Conservation (phyloP, 73 alveolate species). For the Stentor roeselii region DNA sequence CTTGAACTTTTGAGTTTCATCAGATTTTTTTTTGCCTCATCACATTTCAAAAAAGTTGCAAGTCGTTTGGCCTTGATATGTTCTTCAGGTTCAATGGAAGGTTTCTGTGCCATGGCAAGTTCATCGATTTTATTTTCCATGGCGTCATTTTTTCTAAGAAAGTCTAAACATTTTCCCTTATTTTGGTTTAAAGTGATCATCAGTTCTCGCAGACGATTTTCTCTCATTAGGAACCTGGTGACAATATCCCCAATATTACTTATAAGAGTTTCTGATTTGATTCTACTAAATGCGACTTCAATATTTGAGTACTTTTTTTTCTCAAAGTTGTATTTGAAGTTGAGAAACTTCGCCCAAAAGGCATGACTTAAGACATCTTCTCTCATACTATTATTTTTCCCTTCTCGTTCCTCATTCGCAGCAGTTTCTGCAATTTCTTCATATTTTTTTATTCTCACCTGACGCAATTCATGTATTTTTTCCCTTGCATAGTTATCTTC, state of each 20-base stretch:
- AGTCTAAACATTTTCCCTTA: neutral
- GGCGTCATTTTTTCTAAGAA: neutral
- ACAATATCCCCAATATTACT: constrained; percentile 59
- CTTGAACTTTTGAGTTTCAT: neutral
- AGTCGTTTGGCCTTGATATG: neutral
- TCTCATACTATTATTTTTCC: constrained; percentile 52
- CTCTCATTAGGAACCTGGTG: constrained; percentile 61
- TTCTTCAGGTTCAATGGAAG: neutral
- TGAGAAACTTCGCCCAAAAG: constrained; percentile 58
- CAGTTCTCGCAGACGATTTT: constrained; percentile 21
- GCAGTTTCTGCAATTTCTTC: constrained; percentile 73
- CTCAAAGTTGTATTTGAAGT: constrained; percentile 57
- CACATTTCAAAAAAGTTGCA: neutral
- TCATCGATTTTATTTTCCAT: neutral
- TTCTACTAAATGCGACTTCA: constrained; percentile 59
- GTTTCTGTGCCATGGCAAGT: neutral
- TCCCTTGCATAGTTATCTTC: constrained; percentile 48
- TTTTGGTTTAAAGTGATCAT: neutral
- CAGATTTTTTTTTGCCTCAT: neutral
- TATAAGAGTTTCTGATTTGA: constrained; percentile 54
- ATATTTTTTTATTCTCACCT: constrained; percentile 44
- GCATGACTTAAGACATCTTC: constrained; percentile 40
- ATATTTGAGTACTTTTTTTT: constrained; percentile 49
- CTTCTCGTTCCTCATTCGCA: constrained; percentile 65
- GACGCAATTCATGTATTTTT: constrained; percentile 41